Percentiles rank a stretch among this genome's conserved stretches.
Conservation (phyloP, 176 grass and related monocot genomes). For the Tuctoria greenei region DNA sequence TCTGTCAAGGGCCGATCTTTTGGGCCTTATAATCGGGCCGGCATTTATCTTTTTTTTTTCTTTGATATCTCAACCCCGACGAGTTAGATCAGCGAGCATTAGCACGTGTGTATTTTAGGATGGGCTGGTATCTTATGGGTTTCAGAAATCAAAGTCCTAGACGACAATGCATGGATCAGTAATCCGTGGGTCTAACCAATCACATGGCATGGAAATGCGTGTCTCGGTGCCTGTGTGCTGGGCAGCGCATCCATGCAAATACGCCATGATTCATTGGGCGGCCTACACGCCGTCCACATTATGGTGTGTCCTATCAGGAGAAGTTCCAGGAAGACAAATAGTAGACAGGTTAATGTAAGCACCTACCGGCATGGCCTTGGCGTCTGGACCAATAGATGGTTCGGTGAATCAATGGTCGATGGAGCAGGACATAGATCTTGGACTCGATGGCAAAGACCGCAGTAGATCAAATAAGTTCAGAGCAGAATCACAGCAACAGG, state of each 20-base stretch:
- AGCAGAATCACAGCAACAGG: background rate
- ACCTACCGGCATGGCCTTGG: background rate
- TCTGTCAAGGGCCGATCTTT: background rate
- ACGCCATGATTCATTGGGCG: background rate
- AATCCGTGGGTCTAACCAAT: background rate
- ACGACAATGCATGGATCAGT: background rate
- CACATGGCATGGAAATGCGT: background rate
- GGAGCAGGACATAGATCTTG: constrained; percentile 15
- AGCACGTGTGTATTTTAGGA: background rate
- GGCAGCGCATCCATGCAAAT: background rate
- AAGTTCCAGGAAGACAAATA: background rate
- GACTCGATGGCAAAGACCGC: constrained; percentile 8
- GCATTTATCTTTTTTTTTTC: background rate
- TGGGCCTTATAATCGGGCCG: background rate
- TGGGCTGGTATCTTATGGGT: background rate
- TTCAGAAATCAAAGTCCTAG: background rate
- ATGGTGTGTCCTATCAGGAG: constrained; percentile 4
- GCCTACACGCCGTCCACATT: constrained; percentile 26
- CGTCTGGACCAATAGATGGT: constrained; percentile 31
- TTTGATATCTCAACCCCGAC: background rate
- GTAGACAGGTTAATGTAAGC: background rate
- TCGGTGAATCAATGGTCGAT: constrained; percentile 11
- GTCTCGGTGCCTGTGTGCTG: background rate
- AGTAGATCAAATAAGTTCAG: constrained; percentile 2
- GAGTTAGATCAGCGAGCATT: background rate